These are phyloP conservation scores for Penicillium waksmanii DNA, from an alignment of 495 filamentous ascomycete species.

Conservation along the genomic window DNA sequence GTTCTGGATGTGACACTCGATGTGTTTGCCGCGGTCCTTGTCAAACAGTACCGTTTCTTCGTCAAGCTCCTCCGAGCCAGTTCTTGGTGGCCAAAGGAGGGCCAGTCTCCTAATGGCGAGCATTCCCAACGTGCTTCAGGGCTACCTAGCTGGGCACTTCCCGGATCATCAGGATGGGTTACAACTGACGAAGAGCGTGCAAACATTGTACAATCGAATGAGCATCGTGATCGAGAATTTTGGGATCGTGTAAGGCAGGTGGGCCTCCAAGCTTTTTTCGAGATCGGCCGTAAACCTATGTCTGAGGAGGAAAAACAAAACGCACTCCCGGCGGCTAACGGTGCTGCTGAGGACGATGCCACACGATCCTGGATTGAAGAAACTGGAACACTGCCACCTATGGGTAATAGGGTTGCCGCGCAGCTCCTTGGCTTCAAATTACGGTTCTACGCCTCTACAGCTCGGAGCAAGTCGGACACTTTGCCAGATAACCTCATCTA, in stretches of 20 bases:
- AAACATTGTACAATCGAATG: conserved; percentile 49
- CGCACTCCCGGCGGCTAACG: conserved; percentile 47
- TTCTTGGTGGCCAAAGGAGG: conserved; percentile 92
- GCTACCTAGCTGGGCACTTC: conserved; percentile 81
- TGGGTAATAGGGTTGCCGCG: conserved; percentile 87
- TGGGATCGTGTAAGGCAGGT: conserved; percentile 78
- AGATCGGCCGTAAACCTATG: conserved; percentile 67
- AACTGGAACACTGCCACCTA: conserved; percentile 79
- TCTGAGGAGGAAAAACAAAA: conserved; percentile 51
- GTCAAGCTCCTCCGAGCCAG: conserved; percentile 87
- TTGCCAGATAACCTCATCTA: conserved; percentile 91
- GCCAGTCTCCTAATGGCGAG: conserved; percentile 32
- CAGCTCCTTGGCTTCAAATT: conserved; percentile 97
- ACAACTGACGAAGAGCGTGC: conserved; percentile 68
- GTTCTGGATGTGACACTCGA: conserved; percentile 92
- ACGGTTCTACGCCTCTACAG: conserved; percentile 83
- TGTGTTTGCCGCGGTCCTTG: conserved; percentile 81
- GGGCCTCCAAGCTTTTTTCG: conserved; percentile 85
- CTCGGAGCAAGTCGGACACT: conserved; percentile 67
- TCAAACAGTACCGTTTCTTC: conserved; percentile 88
- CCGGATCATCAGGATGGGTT: conserved; percentile 59
- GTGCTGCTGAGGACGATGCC: conserved; percentile 51
- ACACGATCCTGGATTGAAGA: conserved; percentile 71
- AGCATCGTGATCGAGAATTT: conserved; percentile 72
- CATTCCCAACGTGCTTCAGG: conserved; percentile 48